phyloP scores from a whole-genome alignment of 176 grass and related monocot species.

The Cenchrus fungigraminus region DNA sequence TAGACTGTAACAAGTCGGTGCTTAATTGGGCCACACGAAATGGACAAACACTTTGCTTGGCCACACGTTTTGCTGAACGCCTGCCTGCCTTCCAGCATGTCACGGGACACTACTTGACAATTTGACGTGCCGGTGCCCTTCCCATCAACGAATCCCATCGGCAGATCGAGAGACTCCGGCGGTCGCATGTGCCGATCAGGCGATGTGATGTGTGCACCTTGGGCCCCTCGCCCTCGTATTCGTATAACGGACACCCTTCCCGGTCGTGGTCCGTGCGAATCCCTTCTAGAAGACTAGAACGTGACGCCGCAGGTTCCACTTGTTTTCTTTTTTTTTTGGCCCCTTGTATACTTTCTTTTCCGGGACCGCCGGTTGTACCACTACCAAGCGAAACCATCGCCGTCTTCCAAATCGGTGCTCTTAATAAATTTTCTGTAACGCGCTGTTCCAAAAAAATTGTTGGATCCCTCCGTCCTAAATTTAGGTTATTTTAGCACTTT shows the following conservation, averaged over 20 bases:
- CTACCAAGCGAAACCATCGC: no score
- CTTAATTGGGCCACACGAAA: background rate
- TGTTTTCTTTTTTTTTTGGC: background rate
- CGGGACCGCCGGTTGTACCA: background rate
- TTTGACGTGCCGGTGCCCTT: background rate
- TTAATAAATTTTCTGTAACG: no score
- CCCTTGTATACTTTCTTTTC: background rate
- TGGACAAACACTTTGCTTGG: background rate
- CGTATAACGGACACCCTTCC: background rate
- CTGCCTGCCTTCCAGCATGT: no score
- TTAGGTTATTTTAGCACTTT: no score
- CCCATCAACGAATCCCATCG: background rate
- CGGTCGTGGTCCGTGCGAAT: background rate
- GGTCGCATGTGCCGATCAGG: background rate
- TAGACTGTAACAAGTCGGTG: background rate
- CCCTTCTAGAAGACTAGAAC: slow-evolving; percentile 7
- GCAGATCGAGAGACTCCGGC: background rate
- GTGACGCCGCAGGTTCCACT: background rate
- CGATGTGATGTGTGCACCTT: background rate
- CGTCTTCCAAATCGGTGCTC: no score
- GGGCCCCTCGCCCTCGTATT: background rate
- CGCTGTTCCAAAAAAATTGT: no score
- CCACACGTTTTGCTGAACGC: background rate
- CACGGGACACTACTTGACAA: no score
- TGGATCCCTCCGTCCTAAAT: no score